These are phyloP conservation scores for Quercus rubra DNA, from an alignment of 306 rosid genomes.

Conservation along the genomic window DNA sequence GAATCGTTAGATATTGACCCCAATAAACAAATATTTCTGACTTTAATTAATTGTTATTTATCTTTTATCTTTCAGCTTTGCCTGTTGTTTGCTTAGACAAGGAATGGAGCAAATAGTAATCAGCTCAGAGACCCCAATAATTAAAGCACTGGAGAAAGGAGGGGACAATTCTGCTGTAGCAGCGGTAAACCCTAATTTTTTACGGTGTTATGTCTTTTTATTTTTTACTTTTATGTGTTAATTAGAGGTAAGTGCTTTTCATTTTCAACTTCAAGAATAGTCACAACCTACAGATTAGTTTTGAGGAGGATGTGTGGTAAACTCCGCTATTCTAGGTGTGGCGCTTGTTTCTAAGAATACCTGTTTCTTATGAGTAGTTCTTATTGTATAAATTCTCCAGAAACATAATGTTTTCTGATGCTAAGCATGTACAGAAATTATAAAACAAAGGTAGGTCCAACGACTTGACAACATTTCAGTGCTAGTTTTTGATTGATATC, in stretches of 20 bases:
- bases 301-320: not conserved
- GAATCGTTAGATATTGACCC: not conserved
- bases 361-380: not conserved
- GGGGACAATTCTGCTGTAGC: constrained; percentile 64
- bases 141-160: constrained; percentile 61
- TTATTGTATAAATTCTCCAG: too few relatives aligned
- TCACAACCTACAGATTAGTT: not conserved
- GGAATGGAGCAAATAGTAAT: constrained; percentile 89
- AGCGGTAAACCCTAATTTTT: constrained; percentile 38
- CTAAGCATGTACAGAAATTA: too few relatives aligned
- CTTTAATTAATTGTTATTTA: not conserved
- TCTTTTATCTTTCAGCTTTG: constrained; percentile 48
- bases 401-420: too few relatives aligned
- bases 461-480: too few relatives aligned
- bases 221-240: not conserved
- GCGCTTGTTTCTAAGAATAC: not conserved
- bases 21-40: constrained; percentile 3
- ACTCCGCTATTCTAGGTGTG: not conserved
- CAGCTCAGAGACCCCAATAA: constrained; percentile 78
- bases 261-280: not conserved
- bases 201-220: not conserved
- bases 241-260: not conserved
- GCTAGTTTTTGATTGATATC: too few relatives aligned
- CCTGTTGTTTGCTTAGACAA: constrained; percentile 96
- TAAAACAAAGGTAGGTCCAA: too few relatives aligned